Evolutionary conservation across 2,329 filamentous ascomycete genomes (phyloP).

Genomic region (Eurotiales sp.): DNA sequence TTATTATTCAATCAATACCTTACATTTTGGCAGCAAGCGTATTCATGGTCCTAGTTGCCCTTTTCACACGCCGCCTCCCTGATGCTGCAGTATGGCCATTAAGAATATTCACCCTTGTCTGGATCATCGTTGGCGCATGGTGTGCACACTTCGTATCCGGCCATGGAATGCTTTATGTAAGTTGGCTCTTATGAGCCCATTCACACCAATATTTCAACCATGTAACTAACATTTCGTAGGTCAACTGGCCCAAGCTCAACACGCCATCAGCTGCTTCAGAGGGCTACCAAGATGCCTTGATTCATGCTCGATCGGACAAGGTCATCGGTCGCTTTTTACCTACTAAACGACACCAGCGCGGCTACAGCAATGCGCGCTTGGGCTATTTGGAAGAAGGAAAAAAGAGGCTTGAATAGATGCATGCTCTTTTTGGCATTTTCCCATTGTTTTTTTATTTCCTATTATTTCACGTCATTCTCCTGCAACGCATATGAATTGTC

Average conservation of each 20-base stretch:
- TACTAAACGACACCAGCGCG: constrained; percentile 66
- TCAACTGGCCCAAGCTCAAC: constrained; percentile 97
- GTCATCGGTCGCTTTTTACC: constrained; percentile 71
- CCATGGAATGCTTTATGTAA: constrained; percentile 92
- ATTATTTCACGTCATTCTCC: not conserved
- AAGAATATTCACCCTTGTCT: constrained; percentile 77
- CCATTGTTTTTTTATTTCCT: constrained; percentile 4
- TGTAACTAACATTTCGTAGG: constrained; percentile 41
- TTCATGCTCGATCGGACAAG: constrained; percentile 75
- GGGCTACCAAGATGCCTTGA: constrained; percentile 81
- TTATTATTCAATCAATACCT: constrained; percentile 88
- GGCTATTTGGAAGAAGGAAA: constrained; percentile 93
- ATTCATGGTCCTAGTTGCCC: constrained; percentile 74
- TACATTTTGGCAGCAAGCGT: constrained; percentile 83
- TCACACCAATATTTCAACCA: not conserved
- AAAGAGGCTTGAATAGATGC: constrained; percentile 81
- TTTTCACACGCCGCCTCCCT: constrained; percentile 67
- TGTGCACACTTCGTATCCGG: constrained; percentile 71
- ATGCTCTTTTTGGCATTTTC: constrained; percentile 13
- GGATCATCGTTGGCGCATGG: constrained; percentile 66
- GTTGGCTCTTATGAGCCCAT: constrained; percentile 41
- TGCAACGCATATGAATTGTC: not conserved
- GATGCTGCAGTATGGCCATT: constrained; percentile 76
- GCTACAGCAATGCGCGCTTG: constrained; percentile 76
- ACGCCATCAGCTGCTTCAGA: constrained; percentile 82